phyloP scores from a whole-genome alignment of 1,139 yeast genomes.

The Yamadazyma sp. region DNA sequence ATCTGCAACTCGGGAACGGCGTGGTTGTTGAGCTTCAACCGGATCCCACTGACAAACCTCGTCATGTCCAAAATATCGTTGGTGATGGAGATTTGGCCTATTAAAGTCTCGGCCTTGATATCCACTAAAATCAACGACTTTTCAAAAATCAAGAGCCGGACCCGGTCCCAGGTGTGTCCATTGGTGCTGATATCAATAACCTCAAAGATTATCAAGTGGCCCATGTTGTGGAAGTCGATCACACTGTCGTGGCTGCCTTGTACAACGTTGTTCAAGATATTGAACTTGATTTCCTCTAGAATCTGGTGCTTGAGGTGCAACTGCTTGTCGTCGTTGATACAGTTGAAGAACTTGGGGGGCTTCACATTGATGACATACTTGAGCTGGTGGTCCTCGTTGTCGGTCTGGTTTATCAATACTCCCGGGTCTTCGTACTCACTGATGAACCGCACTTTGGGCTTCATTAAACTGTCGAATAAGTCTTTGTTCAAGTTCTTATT shows the following conservation, averaged over 20 bases:
- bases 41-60: conserved; percentile 25
- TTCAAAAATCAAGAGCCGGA: conserved; percentile 41
- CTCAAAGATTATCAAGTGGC: conserved; percentile 39
- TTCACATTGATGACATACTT: conserved; percentile 25
- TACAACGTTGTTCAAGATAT: conserved; percentile 14
- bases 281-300: conserved; percentile 16
- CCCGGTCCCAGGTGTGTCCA: conserved; percentile 35
- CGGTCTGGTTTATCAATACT: conserved; percentile 5
- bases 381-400: conserved; percentile 16
- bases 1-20: conserved; percentile 48
- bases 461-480: conserved; percentile 18
- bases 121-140: conserved; percentile 37
- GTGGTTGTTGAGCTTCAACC: conserved; percentile 39
- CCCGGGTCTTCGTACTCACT: conserved; percentile 16
- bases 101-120: conserved; percentile 24
- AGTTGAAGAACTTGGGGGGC: conserved; percentile 24
- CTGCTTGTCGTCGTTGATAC: conserved; percentile 16
- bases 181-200: conserved; percentile 38
- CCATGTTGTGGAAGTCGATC: conserved; percentile 16
- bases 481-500: conserved; percentile 18
- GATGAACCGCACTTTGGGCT: conserved; percentile 21
- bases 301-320: conserved; percentile 17
- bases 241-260: conserved; percentile 14
- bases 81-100: conserved; percentile 28
- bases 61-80: conserved; percentile 35